Evolutionary conservation across 352 stramenopile species (phyloP), one percentile per base, ranked within the genome.

Genomic region (Aphanomyces invadans): DNA sequence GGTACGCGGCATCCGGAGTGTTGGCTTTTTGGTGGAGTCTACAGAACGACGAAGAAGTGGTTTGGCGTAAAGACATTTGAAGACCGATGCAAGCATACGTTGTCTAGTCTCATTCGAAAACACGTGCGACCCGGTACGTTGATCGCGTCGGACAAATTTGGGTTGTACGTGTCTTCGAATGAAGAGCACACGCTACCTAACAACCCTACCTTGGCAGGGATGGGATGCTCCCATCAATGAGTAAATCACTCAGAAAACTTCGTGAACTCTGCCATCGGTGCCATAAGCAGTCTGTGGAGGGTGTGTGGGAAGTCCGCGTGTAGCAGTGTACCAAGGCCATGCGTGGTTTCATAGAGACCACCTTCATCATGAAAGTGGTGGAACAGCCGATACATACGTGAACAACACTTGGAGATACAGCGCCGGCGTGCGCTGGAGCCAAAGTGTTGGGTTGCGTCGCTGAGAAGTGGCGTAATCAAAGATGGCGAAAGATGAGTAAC

Each of bases 1-100:
- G 67, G 68, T 0, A 52, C 39, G 0, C 2, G n/a, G 0, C 68
- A 73, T 32, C 21, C 55, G n/a, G 69, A 72, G 10, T 72, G 71
- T 11, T 77, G 70, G 74, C n/a, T 76, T 1, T 77, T 80, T 28
- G 71, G 65, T 33, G 69, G 70, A 0, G 59, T 76, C 0, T 68
- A 79, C 1, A 52, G 69, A 0, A 62, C 52, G 0, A 78, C 62
- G 0, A 54, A 53, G 0, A 54, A 62, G 9, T 76, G 69, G 71
- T 79, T 79, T 53, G 71, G 28, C 2, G 21, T 36, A 0, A 51
- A 73, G n/a, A 61, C 66, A n/a, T 66, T 60, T 17, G 54, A 70
- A 19, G 66, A 75, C 33, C 25, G 68, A 1, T 76, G 62, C 1
- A 75, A 77, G 45, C 7, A 26, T 0, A 75, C 60, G 4, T 56